phyloP scores from a whole-genome alignment of 73 alveolate species.

The Diophrys sp. region DNA sequence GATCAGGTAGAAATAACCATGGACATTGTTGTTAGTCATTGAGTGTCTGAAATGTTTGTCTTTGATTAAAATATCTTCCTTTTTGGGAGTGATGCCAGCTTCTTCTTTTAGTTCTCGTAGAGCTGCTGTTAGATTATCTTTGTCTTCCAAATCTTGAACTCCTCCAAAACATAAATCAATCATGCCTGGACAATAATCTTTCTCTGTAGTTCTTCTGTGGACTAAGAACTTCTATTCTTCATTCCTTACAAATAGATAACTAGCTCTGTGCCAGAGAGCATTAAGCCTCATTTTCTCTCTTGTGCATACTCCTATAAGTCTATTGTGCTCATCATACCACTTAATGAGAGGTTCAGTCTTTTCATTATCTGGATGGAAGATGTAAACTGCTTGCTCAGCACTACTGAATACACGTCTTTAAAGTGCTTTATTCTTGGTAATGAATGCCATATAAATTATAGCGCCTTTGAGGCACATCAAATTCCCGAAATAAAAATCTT shows the following conservation, averaged over 20 bases:
- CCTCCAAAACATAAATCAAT: neutral
- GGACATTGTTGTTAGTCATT: neutral
- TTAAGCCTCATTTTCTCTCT: neutral
- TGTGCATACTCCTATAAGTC: neutral
- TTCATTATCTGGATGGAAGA: too few species aligned
- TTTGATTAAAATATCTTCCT: neutral
- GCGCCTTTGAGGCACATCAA: too few species aligned
- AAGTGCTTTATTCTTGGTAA: too few species aligned
- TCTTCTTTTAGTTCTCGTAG: neutral
- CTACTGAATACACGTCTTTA: too few species aligned
- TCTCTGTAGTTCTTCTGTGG: neutral
- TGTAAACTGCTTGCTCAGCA: too few species aligned
- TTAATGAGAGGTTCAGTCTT: too few species aligned
- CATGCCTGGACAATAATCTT: neutral
- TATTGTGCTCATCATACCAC: neutral
- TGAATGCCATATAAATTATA: too few species aligned
- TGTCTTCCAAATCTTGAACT: neutral
- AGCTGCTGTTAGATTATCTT: neutral
- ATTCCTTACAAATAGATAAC: neutral
- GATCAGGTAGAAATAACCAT: neutral
- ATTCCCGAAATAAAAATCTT: too few species aligned
- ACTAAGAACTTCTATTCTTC: neutral
- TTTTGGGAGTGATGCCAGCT: neutral
- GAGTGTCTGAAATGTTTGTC: neutral
- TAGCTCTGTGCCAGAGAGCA: neutral